phyloP scores from a whole-genome alignment of 371 early-diverging fungal species.

The Mortierella sp. region DNA sequence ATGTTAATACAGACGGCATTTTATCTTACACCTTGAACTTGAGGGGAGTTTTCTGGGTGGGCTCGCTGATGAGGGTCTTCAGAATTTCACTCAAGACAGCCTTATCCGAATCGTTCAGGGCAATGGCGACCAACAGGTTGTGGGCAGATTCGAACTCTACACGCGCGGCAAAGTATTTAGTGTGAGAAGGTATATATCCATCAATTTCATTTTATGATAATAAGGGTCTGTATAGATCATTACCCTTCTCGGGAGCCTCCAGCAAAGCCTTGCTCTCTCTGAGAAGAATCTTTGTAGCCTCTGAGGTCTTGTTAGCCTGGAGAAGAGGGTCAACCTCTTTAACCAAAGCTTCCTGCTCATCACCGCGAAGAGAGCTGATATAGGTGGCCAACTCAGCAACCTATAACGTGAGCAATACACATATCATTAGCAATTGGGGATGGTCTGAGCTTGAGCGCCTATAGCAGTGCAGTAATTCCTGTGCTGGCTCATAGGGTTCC shows the following conservation, averaged over 20 bases:
- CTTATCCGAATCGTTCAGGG: slow-evolving; percentile 44
- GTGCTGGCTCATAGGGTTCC: too few species aligned
- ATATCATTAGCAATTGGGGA: not conserved
- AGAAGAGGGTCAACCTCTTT: slow-evolving; percentile 64
- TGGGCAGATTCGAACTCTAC: slow-evolving; percentile 79
- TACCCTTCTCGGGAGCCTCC: slow-evolving; percentile 73
- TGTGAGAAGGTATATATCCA: not conserved
- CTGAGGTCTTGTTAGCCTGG: slow-evolving; percentile 71
- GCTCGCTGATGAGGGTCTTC: slow-evolving; percentile 38
- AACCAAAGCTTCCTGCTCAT: slow-evolving; percentile 65
- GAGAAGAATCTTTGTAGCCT: slow-evolving; percentile 69
- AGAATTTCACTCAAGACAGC: slow-evolving; percentile 26
- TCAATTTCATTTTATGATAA: not conserved
- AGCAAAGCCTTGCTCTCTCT: slow-evolving; percentile 72
- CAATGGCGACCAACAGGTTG: slow-evolving; percentile 78
- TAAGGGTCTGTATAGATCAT: not conserved
- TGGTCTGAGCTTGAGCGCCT: not conserved
- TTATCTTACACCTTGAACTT: slow-evolving; percentile 52
- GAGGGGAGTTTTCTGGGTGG: slow-evolving; percentile 56
- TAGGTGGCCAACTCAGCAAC: slow-evolving; percentile 69
- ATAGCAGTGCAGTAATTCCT: not conserved
- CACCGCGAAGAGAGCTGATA: slow-evolving; percentile 69
- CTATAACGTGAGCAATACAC: slow-evolving; percentile 38
- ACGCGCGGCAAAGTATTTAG: not conserved
- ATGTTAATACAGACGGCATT: not conserved